Percentiles rank a stretch among this genome's conserved stretches.
phyloP scores from a whole-genome alignment of 495 filamentous ascomycete genomes.

The Annulohypoxylon moriforme region DNA sequence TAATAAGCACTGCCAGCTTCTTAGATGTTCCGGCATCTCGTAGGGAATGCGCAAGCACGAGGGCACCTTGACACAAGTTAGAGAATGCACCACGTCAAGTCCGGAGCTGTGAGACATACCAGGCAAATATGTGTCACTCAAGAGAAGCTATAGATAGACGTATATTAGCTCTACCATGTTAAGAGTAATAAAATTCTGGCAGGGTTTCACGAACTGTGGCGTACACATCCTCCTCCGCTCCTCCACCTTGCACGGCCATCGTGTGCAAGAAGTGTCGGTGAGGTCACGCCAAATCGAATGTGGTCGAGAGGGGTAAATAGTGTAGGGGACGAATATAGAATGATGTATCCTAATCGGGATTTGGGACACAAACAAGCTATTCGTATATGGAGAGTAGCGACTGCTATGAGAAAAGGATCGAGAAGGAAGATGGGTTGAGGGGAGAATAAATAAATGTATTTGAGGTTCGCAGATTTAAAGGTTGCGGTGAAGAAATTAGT shows the following conservation, averaged over 20 bases:
- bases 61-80: slow-evolving; percentile 71
- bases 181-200: slow-evolving; percentile 2
- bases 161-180: slow-evolving; percentile 47
- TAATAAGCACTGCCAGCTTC: slow-evolving; percentile 86
- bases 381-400: neutral
- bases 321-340: slow-evolving; percentile 8
- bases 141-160: slow-evolving; percentile 72
- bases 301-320: slow-evolving; percentile 27
- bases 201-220: slow-evolving; percentile 60
- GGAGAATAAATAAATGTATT: neutral
- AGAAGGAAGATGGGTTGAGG: neutral
- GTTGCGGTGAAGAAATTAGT: neutral
- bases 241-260: slow-evolving; percentile 54
- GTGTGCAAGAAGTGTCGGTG: slow-evolving; percentile 36
- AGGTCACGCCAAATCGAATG: slow-evolving; percentile 23
- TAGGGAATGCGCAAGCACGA: slow-evolving; percentile 93
- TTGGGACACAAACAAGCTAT: slow-evolving; percentile 3
- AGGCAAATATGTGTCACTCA: slow-evolving; percentile 91
- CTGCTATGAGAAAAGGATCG: neutral
- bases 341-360: neutral
- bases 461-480: too few species aligned
- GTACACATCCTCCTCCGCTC: slow-evolving; percentile 64
- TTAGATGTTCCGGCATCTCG: slow-evolving; percentile 90
- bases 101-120: slow-evolving; percentile 63
- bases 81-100: slow-evolving; percentile 37